A percentile compares a stretch with the other conserved stretches of the same genome.
Evolutionary conservation across 768 basidiomycete genomes (phyloP).

Genomic region (Xerocomellus amylosporus): DNA sequence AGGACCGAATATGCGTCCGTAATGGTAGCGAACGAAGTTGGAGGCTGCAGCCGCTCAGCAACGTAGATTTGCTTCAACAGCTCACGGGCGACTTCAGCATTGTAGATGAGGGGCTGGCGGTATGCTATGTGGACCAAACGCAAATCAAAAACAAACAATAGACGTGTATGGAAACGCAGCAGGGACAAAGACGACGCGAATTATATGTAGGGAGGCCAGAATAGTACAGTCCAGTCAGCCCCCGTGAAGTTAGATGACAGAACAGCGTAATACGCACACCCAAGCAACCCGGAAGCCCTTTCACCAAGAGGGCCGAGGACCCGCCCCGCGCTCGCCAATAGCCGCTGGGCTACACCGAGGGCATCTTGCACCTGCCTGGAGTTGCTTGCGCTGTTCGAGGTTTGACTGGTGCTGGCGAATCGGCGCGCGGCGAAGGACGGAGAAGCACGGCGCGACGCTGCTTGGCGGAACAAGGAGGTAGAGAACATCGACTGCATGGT

Average conservation of each 20-base stretch:
- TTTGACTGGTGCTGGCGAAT: slow-evolving; percentile 37
- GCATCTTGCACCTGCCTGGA: slow-evolving; percentile 74
- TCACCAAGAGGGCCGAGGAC: slow-evolving; percentile 49
- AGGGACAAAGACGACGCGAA: neutral
- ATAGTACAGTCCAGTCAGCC: slow-evolving; percentile 2
- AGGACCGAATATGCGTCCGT: slow-evolving; percentile 60
- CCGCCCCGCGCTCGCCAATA: slow-evolving; percentile 50
- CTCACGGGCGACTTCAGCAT: slow-evolving; percentile 73
- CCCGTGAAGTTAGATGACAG: neutral
- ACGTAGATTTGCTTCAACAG: slow-evolving; percentile 72
- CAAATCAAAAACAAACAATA: neutral
- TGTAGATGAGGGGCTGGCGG: slow-evolving; percentile 75
- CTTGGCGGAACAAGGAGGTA: slow-evolving; percentile 26
- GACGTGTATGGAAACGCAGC: neutral
- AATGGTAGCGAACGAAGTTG: slow-evolving; percentile 52
- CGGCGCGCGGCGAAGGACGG: slow-evolving; percentile 30
- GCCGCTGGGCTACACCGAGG: slow-evolving; percentile 55
- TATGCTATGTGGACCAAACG: slow-evolving; percentile 47
- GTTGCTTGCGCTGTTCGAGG: slow-evolving; percentile 38
- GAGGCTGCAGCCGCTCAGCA: slow-evolving; percentile 61
- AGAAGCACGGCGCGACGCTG: slow-evolving; percentile 12
- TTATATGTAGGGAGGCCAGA: neutral
- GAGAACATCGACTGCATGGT: slow-evolving; percentile 27
- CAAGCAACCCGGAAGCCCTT: slow-evolving; percentile 56
- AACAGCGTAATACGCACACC: slow-evolving; percentile 37